A percentile compares a stretch with the other conserved stretches of the same genome.
Conservation (phyloP, 2,329 filamentous ascomycete species). For the Calonectria multiphialidica region DNA sequence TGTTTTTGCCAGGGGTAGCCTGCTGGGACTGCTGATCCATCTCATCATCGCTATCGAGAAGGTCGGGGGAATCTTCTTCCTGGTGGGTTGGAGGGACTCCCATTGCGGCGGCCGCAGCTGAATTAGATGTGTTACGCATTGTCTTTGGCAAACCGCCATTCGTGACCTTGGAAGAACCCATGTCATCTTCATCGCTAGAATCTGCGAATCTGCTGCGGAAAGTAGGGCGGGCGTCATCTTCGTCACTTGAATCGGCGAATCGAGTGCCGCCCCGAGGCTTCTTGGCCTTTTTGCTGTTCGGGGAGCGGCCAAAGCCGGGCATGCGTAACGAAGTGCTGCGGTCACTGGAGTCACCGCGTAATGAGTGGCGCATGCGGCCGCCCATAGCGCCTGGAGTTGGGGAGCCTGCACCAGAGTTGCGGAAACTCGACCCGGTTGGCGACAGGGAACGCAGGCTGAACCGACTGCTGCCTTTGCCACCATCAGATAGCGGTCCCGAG, state of each 20-base stretch:
- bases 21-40: constrained; percentile 36
- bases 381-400: constrained; percentile 52
- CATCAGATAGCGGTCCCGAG: constrained; percentile 43
- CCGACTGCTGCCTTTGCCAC: constrained; percentile 59
- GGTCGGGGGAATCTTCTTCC: constrained; percentile 66
- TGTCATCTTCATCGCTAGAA: constrained; percentile 75
- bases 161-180: constrained; percentile 36
- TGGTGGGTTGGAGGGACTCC: constrained; percentile 55
- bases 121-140: constrained; percentile 46
- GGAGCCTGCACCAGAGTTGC: constrained; percentile 51
- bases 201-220: constrained; percentile 74
- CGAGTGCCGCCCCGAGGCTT: constrained; percentile 64
- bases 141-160: constrained; percentile 50
- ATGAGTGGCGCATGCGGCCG: constrained; percentile 57
- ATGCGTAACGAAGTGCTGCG: constrained; percentile 50
- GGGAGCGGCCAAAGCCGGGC: constrained; percentile 57
- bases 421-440: constrained; percentile 69
- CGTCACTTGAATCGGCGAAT: constrained; percentile 80
- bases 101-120: constrained; percentile 54
- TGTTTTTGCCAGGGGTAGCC: constrained; percentile 4
- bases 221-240: constrained; percentile 53
- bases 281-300: constrained; percentile 50
- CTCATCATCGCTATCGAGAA: constrained; percentile 71
- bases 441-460: constrained; percentile 80
- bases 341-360: constrained; percentile 57